Percentiles rank a stretch among this genome's conserved stretches.
These are phyloP conservation scores for Penicillium manginii DNA, from an alignment of 495 filamentous ascomycete genomes.

Conservation along the genomic window DNA sequence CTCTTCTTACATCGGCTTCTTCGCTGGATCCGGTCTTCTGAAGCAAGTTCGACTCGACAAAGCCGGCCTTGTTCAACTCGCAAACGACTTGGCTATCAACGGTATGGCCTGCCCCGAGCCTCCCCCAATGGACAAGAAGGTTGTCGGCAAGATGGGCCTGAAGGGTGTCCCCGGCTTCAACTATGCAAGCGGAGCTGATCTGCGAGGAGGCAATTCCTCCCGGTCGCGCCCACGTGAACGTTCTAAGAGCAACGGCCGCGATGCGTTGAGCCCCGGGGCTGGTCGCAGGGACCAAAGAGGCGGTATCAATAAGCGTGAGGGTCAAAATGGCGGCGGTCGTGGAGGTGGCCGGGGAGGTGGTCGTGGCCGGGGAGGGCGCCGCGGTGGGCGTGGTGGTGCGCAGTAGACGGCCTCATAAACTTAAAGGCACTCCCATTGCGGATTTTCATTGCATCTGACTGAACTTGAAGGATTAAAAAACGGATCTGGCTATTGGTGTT, in stretches of 20 bases:
- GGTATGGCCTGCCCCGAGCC: constrained; percentile 51
- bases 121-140: constrained; percentile 51
- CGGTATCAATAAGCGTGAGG: constrained; percentile 11
- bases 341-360: constrained; percentile 23
- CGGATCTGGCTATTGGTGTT: not conserved
- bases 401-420: not conserved
- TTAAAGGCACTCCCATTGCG: not conserved
- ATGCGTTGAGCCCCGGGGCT: constrained; percentile 38
- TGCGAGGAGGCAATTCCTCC: constrained; percentile 11
- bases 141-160: constrained; percentile 53
- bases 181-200: constrained; percentile 32
- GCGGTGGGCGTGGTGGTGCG: not conserved
- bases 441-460: not conserved
- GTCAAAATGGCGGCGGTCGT: constrained; percentile 24
- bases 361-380: constrained; percentile 18
- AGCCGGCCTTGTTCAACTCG: constrained; percentile 47
- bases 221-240: constrained; percentile 6
- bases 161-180: constrained; percentile 53
- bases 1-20: constrained; percentile 57
- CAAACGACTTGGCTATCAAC: constrained; percentile 46
- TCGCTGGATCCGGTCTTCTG: constrained; percentile 44
- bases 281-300: constrained; percentile 23
- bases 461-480: not conserved
- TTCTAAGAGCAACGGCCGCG: constrained; percentile 27
- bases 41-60: constrained; percentile 44